A percentile compares a stretch with the other conserved stretches of the same genome.
Conservation (phyloP, 2,329 filamentous ascomycete genomes). For the Canariomyces notabilis region DNA sequence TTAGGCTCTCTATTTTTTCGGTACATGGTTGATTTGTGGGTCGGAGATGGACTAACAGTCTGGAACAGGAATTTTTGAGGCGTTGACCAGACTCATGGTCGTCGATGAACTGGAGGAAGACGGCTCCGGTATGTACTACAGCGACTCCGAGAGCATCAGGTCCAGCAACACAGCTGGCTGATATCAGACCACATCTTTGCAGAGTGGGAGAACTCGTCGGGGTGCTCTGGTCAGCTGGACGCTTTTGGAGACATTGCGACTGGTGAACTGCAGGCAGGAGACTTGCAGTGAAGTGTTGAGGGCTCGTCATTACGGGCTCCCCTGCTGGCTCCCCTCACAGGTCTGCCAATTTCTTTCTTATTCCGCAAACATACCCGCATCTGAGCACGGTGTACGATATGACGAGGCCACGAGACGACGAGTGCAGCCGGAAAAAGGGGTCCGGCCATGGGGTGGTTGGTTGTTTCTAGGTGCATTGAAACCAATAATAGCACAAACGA, state of each 20-base stretch:
- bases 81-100: conserved; percentile 50
- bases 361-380: no score
- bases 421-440: background rate
- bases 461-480: background rate
- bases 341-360: background rate
- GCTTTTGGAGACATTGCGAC: conserved; percentile 42
- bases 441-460: background rate
- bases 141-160: conserved; percentile 34
- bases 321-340: no score
- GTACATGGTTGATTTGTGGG: no score
- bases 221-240: conserved; percentile 52
- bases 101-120: conserved; percentile 57
- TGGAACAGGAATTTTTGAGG: conserved; percentile 38
- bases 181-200: conserved; percentile 29
- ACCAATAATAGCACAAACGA: background rate
- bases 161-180: conserved; percentile 28
- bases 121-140: conserved; percentile 50
- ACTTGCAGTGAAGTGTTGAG: background rate
- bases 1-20: background rate
- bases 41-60: conserved; percentile 18
- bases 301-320: background rate
- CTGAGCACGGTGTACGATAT: background rate
- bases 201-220: conserved; percentile 54
- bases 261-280: conserved; percentile 28
- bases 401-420: background rate